Conservation (phyloP, 2,329 filamentous ascomycete genomes). For the Westerdykella sp. region DNA sequence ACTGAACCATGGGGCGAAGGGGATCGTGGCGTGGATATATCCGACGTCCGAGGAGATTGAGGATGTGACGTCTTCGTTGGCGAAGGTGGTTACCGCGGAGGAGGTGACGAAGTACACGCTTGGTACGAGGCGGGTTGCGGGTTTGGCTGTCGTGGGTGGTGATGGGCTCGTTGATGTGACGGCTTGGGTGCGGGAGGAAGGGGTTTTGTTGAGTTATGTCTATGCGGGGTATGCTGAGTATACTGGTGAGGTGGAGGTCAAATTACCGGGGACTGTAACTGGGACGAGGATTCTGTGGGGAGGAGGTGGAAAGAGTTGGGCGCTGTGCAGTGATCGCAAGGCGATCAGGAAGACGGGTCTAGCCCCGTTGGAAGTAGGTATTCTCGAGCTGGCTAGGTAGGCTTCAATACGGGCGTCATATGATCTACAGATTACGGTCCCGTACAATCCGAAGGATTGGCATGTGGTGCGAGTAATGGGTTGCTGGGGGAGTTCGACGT, state of each 20-base stretch:
- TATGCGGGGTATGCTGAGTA: constrained; percentile 28
- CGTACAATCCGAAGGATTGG: no score
- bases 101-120: constrained; percentile 37
- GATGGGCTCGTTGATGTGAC: constrained; percentile 35
- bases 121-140: constrained; percentile 19
- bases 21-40: constrained; percentile 46
- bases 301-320: constrained; percentile 4
- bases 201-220: constrained; percentile 38
- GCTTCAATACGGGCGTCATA: no score
- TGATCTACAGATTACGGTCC: no score
- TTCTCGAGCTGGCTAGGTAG: constrained; percentile 1
- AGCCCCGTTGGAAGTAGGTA: constrained; percentile 6
- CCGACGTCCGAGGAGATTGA: constrained; percentile 36
- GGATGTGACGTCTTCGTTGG: constrained; percentile 35
- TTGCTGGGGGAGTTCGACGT: no score
- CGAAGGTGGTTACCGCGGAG: constrained; percentile 33
- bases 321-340: constrained; percentile 2
- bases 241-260: constrained; percentile 7
- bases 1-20: constrained; percentile 48
- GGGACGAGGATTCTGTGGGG: constrained; percentile 10
- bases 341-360: constrained; percentile 6
- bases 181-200: constrained; percentile 35
- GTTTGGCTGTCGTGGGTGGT: constrained; percentile 9
- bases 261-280: constrained; percentile 7
- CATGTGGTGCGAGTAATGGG: no score